These are phyloP conservation scores for Clarireedia monteithiana DNA, from an alignment of 2,329 filamentous ascomycete species.

Conservation along the genomic window DNA sequence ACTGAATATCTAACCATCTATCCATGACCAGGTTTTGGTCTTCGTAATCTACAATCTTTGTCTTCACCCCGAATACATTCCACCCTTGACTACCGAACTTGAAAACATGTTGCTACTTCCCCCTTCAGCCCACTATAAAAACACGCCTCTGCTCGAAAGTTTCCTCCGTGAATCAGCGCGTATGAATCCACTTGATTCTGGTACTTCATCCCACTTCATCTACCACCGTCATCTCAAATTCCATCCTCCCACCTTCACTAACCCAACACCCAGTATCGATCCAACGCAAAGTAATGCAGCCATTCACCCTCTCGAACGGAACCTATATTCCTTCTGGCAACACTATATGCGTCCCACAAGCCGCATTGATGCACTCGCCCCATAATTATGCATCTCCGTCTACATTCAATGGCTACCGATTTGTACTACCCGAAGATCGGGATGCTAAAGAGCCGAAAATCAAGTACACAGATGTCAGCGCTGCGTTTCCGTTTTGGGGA, in stretches of 20 bases:
- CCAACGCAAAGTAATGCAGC: neutral
- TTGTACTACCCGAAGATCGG: neutral
- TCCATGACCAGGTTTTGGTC: neutral
- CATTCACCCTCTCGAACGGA: neutral
- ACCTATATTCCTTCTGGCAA: neutral
- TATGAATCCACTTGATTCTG: neutral
- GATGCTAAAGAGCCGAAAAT: neutral
- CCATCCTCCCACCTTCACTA: too few relatives aligned
- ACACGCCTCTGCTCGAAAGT: neutral
- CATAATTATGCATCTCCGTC: neutral
- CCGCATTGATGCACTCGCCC: neutral
- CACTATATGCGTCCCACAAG: neutral
- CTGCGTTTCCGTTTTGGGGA: neutral
- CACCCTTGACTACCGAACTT: neutral
- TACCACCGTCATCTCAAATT: too few relatives aligned
- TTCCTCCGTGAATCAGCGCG: neutral
- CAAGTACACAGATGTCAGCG: neutral
- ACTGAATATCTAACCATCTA: too few relatives aligned
- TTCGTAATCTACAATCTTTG: slow-evolving; percentile 1
- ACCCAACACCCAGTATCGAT: neutral
- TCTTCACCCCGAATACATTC: neutral
- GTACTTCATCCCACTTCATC: too few relatives aligned
- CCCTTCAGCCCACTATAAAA: neutral
- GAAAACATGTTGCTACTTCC: neutral
- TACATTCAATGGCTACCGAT: neutral